Evolutionary conservation across 2,329 filamentous ascomycete species (phyloP), one percentile per base, ranked within the genome.

Genomic region (Colletotrichum abscissum): DNA sequence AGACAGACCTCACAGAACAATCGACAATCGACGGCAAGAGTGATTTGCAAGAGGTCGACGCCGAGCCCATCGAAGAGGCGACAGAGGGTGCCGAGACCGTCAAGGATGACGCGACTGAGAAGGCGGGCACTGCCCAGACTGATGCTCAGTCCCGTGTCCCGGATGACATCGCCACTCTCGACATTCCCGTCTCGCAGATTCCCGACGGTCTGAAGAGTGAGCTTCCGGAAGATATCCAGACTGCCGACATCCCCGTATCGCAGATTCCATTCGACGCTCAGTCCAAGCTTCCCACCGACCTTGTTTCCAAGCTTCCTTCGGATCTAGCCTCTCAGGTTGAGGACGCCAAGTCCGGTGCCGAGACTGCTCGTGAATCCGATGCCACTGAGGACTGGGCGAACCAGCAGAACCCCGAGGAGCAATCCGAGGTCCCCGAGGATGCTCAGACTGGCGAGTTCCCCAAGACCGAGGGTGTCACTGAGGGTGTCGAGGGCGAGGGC

Each of bases 141-240:
- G 57, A 67, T 1, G 35, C 62, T 28, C 59, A 59, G 14, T 62
- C 71, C 0, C 19, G 9, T 9, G 55, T 69, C 3, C 67, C 64
- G 3, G 67, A 70, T 19, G 68, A 72, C 4, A 75, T 74, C 0
- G 72, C 64, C 2, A 66, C 67, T 7, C 59, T 75, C 11, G 73
- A 73, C 19, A 54, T 69, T 9, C 70, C 64, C 4, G 70, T 73
- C 6, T 73, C 71, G 8, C 71, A 73, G 9, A 71, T 73, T 5
- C 71, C 72, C 5, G 49, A 65, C 3, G 56, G 42, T 14, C 14
- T 73, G 8, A 73, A 73, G 71, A 73, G 62, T 30, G 71, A 73
- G 24, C 54, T 73, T 42, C 74, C 76, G 11, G 73, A 76, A 4
- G 72, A 76, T 16, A 2, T 76, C 7, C 63, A 76, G 65, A 69